Evolutionary conservation across 2,329 filamentous ascomycete genomes (phyloP), one percentile per base, ranked within the genome.

Genomic region (Paracamarosporium sp.): DNA sequence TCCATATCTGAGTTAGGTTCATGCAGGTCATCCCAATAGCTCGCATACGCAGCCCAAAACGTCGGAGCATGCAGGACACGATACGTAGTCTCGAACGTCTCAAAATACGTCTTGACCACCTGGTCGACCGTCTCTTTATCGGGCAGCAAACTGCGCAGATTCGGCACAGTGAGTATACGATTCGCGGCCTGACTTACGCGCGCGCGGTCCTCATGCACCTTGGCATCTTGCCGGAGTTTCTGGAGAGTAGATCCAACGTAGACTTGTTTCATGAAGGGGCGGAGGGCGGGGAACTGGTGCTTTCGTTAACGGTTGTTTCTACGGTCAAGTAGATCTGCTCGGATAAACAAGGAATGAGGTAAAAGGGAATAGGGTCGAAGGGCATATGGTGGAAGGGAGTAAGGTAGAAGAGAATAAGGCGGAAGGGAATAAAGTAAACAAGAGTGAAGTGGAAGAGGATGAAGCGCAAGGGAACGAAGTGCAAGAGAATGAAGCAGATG

Each of bases 21-120:
- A 9, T 31, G n/a, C 1, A 75, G 67, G 13, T 73, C 59, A 5
- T 73, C 64, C 82, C 82, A 85, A 56, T 79, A 82, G 1, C 40
- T 67, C 8, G 73, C 56, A 58, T 84, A 86, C 3, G 82, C 78
- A 4, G 65, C 53, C 73, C 76, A 77, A 60, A 86, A 87, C 0
- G 76, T 79, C 0, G 83, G 82, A 1, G 72, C 60, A 56, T 86
- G 83, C 0, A 86, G 63, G 41, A 86, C 80, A 2, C 83, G 79
- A 46, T 83, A 79, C 0, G 77, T 76, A 1, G 77, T 78, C 59
- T 85, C 84, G 43, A 83, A 85, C 1, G 74, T 81, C 1, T 70
- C 67, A 33, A 85, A 76, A 62, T 86, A 86, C 1, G 79, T 62
- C 1, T 65, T 56, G 7, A 78, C 71, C 64, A 82, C 75, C 15